Evolutionary conservation across 2,329 filamentous ascomycete species (phyloP), one percentile per base, ranked within the genome.

Genomic region (Alternaria consortialis): DNA sequence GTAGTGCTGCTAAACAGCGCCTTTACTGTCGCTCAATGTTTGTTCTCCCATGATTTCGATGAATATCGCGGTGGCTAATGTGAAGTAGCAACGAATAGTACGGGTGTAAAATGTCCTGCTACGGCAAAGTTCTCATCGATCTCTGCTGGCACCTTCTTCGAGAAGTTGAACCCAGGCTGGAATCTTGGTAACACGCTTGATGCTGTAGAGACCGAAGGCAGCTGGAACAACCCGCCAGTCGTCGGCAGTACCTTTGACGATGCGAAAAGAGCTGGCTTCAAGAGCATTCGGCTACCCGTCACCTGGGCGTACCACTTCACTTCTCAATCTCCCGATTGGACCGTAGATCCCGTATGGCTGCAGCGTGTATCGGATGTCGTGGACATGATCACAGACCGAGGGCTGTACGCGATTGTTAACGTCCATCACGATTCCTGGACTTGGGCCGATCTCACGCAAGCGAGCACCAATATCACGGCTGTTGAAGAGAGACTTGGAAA

Each of bases 151-250:
- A 74, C 81, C 3, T 86, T 79, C 52, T 77, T 87, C 48, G 77
- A 79, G 5, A 80, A 78, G 8, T 77, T 87, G 40, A 84, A 84
- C 50, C 78, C 85, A 0, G 86, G 86, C 7, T 88, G 86, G 86
- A 88, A 88, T 64, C 66, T 88, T 8, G 87, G 86, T 9, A 88
- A 88, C 57, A 87, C 85, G 0, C 80, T 88, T 31, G 87, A 88
- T 68, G 85, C 85, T 1, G 74, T 82, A 7, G 82, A 85, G 5
- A 78, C 82, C 50, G 87, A 89, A 70, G 85, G 84, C 5, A 84
- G 82, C 2, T 89, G 86, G 86, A 86, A 86, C 64, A 88, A 88
- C 58, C 79, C 82, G 0, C 80, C 83, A 0, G 85, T 87, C 1
- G 77, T 81, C 6, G 77, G 76, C 2, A 70, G 72, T 1, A 87